Conservation (phyloP, 2,329 filamentous ascomycete genomes). For the Talaromyces piceae region DNA sequence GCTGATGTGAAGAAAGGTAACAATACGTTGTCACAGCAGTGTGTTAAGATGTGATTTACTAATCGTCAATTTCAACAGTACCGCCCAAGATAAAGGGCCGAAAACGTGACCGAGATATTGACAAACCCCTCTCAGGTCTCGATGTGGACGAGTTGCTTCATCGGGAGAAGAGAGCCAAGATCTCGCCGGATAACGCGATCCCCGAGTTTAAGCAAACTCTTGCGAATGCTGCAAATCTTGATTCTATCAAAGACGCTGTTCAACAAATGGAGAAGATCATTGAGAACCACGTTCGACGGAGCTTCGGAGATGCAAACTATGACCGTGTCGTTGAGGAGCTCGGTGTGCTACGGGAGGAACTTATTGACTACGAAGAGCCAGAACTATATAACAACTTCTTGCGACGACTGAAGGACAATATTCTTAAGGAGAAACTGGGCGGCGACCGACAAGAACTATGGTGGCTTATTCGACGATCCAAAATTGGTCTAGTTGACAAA, state of each 20-base stretch:
- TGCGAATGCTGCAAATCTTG: slow-evolving; percentile 50
- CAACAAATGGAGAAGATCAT: slow-evolving; percentile 70
- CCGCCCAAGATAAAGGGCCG: slow-evolving; percentile 71
- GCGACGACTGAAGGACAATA: slow-evolving; percentile 60
- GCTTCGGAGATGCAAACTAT: slow-evolving; percentile 69
- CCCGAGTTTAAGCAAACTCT: slow-evolving; percentile 85
- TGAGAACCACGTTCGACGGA: slow-evolving; percentile 59
- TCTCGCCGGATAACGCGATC: slow-evolving; percentile 67
- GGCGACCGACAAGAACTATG: slow-evolving; percentile 78
- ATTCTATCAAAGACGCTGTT: slow-evolving; percentile 58
- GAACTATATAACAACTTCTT: slow-evolving; percentile 69
- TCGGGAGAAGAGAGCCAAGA: slow-evolving; percentile 44
- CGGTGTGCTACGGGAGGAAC: slow-evolving; percentile 68
- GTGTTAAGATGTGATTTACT: neutral
- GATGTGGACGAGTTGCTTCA: slow-evolving; percentile 77
- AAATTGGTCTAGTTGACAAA: slow-evolving; percentile 65
- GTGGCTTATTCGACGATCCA: slow-evolving; percentile 61
- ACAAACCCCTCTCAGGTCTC: slow-evolving; percentile 82
- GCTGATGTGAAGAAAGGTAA: slow-evolving; percentile 77
- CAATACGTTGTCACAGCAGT: neutral
- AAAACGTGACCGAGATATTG: slow-evolving; percentile 57
- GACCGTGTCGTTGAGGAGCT: slow-evolving; percentile 67
- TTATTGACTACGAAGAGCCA: slow-evolving; percentile 68
- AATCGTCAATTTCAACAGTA: slow-evolving; percentile 44
- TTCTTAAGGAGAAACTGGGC: slow-evolving; percentile 62